Conservation (phyloP, 73 alveolate genomes). For the Paramecium octaurelia region DNA sequence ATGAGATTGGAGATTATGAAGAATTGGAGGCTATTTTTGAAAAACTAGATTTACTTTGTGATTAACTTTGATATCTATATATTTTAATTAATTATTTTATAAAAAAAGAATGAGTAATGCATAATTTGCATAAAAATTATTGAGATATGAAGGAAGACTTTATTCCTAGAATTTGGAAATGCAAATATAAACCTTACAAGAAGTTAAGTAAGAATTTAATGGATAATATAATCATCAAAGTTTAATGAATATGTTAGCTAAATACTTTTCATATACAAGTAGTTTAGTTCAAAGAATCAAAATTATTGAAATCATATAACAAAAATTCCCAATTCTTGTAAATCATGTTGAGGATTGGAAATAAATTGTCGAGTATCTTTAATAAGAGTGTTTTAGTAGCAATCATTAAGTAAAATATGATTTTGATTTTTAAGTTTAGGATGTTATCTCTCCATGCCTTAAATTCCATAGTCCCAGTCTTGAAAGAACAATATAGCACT, state of each 20-base stretch:
- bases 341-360: conserved; percentile 34
- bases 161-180: neutral
- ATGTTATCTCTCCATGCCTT: conserved; percentile 24
- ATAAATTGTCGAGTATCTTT: neutral
- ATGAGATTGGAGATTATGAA: neutral
- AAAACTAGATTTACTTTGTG: neutral
- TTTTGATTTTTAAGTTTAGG: neutral
- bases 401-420: neutral
- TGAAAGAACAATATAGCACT: neutral
- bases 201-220: neutral
- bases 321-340: neutral
- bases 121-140: neutral
- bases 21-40: neutral
- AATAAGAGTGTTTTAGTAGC: neutral
- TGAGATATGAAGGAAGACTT: neutral
- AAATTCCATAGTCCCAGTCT: neutral
- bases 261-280: conserved; percentile 1
- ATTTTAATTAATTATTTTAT: neutral
- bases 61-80: neutral
- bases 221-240: conserved; percentile 4
- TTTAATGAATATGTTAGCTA: conserved; percentile 1
- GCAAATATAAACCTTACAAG: neutral
- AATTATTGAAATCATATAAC: neutral
- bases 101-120: neutral
- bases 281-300: neutral